Conservation (phyloP, 2,329 filamentous ascomycete genomes). For the Talaromyces pinophilus region DNA sequence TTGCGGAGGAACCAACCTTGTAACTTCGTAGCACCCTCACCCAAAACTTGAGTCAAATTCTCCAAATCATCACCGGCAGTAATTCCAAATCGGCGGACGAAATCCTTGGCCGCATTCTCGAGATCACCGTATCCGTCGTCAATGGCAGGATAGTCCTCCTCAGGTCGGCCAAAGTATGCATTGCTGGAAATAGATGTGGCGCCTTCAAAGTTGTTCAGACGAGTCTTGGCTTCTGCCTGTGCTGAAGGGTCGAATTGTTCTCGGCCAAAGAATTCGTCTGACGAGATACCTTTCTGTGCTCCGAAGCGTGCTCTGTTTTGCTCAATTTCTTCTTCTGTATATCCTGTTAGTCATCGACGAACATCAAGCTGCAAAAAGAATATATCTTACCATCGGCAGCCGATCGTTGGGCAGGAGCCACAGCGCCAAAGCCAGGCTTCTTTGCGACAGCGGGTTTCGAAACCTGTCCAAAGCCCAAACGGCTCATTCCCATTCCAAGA, state of each 20-base stretch:
- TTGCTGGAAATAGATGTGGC: conserved; percentile 92
- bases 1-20: conserved; percentile 59
- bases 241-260: conserved; percentile 77
- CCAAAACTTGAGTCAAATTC: conserved; percentile 78
- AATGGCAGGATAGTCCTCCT: conserved; percentile 67
- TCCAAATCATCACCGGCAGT: conserved; percentile 95
- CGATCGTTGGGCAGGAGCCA: conserved; percentile 68
- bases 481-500: conserved; percentile 81
- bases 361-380: background rate
- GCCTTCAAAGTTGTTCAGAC: conserved; percentile 90
- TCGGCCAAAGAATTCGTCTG: conserved; percentile 97
- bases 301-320: conserved; percentile 90
- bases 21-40: conserved; percentile 80
- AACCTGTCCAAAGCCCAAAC: conserved; percentile 86
- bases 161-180: conserved; percentile 92
- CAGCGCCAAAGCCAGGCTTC: conserved; percentile 85
- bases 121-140: conserved; percentile 85
- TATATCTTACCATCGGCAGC: conserved; percentile 62
- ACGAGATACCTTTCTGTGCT: conserved; percentile 90
- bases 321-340: conserved; percentile 69
- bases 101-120: conserved; percentile 92
- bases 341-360: conserved; percentile 22
- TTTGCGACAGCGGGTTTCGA: conserved; percentile 67
- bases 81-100: conserved; percentile 90
- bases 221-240: conserved; percentile 80